Conservation (phyloP, 2,329 filamentous ascomycete genomes). For the Colletotrichum salicis region DNA sequence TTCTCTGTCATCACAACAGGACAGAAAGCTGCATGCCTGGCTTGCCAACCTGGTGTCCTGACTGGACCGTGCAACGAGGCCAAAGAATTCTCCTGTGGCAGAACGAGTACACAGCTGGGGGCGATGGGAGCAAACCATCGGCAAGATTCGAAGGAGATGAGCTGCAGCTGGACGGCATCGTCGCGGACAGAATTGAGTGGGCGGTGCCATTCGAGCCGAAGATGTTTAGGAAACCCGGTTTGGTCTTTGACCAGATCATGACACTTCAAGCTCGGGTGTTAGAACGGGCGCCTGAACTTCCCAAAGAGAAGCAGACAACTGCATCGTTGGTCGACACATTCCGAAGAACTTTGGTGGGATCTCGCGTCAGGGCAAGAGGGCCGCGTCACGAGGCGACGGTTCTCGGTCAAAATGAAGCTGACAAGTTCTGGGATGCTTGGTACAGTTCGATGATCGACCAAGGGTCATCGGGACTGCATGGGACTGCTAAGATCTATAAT, state of each 20-base stretch:
- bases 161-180: background rate
- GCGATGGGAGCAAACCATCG: background rate
- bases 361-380: background rate
- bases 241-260: background rate
- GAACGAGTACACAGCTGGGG: background rate
- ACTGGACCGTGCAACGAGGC: background rate
- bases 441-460: background rate
- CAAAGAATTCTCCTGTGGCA: background rate
- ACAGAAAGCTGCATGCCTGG: background rate
- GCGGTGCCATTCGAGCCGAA: background rate
- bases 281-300: background rate
- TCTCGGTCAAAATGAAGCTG: background rate
- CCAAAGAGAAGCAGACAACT: background rate
- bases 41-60: background rate
- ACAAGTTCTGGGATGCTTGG: background rate
- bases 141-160: background rate
- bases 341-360: background rate
- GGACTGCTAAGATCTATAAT: background rate
- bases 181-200: background rate
- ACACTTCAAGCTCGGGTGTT: background rate
- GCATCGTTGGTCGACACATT: background rate
- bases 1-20: background rate
- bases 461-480: background rate
- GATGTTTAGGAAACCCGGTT: background rate
- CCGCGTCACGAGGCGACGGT: background rate